phyloP scores from a whole-genome alignment of 108 stramenopile genomes.

The Epipyxis sp. region DNA sequence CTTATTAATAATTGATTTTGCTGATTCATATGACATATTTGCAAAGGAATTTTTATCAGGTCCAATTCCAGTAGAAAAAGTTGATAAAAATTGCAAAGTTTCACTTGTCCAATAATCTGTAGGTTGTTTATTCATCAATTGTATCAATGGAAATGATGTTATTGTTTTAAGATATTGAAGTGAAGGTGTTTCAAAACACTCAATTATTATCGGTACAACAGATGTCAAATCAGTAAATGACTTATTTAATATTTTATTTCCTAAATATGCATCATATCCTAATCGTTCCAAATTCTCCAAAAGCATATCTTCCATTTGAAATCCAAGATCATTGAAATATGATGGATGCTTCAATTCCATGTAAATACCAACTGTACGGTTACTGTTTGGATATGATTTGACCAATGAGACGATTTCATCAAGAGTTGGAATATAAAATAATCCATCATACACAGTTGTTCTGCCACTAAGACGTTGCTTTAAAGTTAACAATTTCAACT shows the following conservation, averaged over 20 bases:
- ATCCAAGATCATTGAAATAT: neutral
- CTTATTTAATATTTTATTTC: neutral
- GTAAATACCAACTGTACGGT: conserved; percentile 26
- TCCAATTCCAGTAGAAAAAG: neutral
- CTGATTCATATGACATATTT: neutral
- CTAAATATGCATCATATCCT: conserved; percentile 11
- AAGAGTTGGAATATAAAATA: conserved; percentile 65
- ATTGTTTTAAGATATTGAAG: neutral
- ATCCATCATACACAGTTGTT: conserved; percentile 50
- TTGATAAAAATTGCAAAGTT: neutral
- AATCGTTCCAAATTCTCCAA: neutral
- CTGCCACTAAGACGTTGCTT: conserved; percentile 52
- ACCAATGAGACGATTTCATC: conserved; percentile 61
- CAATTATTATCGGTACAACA: conserved; percentile 7
- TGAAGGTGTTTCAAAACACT: conserved; percentile 14
- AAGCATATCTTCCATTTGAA: conserved; percentile 18
- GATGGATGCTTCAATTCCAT: conserved; percentile 39
- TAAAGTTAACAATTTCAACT: conserved; percentile 59
- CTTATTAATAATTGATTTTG: neutral
- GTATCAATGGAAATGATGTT: neutral
- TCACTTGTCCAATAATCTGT: neutral
- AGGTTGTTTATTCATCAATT: conserved; percentile 1
- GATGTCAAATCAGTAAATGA: neutral
- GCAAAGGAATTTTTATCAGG: conserved; percentile 4
- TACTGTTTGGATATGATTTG: conserved; percentile 47